Percentiles rank a stretch among this genome's conserved stretches.
phyloP scores from a whole-genome alignment of 1,139 yeast genomes.

The Meyerozyma elateridarum region DNA sequence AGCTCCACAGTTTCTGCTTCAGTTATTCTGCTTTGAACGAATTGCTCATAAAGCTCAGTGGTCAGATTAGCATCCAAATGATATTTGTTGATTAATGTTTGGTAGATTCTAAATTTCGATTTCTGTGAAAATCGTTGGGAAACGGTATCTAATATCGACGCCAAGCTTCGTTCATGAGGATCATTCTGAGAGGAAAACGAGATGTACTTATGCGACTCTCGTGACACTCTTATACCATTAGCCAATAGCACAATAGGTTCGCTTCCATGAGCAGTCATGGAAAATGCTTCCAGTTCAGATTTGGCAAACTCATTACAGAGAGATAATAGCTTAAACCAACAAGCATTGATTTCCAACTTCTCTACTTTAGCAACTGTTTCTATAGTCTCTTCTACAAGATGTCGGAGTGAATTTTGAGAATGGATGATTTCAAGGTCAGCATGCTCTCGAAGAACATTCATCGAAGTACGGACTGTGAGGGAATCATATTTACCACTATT shows the following conservation, averaged over 20 bases:
- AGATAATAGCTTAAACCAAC: conserved; percentile 57
- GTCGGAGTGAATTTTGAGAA: conserved; percentile 7
- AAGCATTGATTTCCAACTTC: conserved; percentile 6
- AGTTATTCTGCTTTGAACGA: conserved; percentile 18
- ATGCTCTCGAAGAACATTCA: conserved; percentile 22
- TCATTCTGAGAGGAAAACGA: conserved; percentile 10
- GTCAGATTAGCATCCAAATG: conserved; percentile 15
- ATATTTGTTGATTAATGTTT: conserved; percentile 12
- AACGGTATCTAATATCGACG: conserved; percentile 19
- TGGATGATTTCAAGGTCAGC: conserved; percentile 3
- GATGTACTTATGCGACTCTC: conserved; percentile 34
- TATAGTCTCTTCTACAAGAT: conserved; percentile 6
- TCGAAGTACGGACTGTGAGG: conserved; percentile 38
- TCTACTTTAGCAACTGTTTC: neutral
- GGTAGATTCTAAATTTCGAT: conserved; percentile 21
- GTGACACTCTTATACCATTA: conserved; percentile 31
- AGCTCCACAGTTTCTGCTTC: conserved; percentile 16
- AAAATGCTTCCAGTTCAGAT: conserved; percentile 48
- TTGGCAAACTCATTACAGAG: conserved; percentile 65
- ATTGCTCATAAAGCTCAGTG: conserved; percentile 18
- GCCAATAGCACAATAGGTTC: no score
- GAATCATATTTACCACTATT: conserved; percentile 45
- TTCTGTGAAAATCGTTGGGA: conserved; percentile 23
- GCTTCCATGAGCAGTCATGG: no score
- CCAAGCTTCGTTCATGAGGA: conserved; percentile 16